Percentiles rank a stretch among this genome's conserved stretches.
phyloP scores from a whole-genome alignment of 192 early-diverging fungal genomes.

The Radiomyces spectabilis region DNA sequence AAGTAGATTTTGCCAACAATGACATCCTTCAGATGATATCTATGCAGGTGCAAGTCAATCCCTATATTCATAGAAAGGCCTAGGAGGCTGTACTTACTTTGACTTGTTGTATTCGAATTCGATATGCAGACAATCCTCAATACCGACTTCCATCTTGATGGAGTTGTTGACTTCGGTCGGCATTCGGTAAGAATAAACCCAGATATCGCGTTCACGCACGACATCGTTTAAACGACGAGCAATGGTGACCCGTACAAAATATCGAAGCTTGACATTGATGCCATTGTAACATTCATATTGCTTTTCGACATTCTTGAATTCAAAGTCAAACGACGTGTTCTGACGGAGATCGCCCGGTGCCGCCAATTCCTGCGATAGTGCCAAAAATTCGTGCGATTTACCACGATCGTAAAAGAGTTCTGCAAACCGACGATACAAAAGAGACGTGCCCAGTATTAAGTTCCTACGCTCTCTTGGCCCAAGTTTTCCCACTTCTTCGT shows the following conservation, averaged over 20 bases:
- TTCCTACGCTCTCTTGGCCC: background rate
- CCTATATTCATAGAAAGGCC: no score
- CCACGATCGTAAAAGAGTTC: slow-evolving; percentile 95
- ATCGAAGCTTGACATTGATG: slow-evolving; percentile 95
- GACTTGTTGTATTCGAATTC: slow-evolving; percentile 99
- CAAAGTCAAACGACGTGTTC: slow-evolving; percentile 82
- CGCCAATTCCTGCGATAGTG: slow-evolving; percentile 89
- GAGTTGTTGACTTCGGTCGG: slow-evolving; percentile 87
- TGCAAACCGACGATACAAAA: slow-evolving; percentile 8
- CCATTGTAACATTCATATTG: slow-evolving; percentile 98
- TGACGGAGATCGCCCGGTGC: slow-evolving; percentile 86
- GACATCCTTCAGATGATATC: slow-evolving; percentile 96
- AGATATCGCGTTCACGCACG: slow-evolving; percentile 89
- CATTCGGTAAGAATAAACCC: slow-evolving; percentile 97
- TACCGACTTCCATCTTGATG: slow-evolving; percentile 99
- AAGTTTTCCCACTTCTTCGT: background rate
- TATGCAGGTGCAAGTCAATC: slow-evolving; percentile 19
- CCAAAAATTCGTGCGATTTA: slow-evolving; percentile 92
- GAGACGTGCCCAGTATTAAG: background rate
- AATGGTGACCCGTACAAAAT: slow-evolving; percentile 93
- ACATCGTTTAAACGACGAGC: slow-evolving; percentile 82
- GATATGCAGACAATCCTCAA: slow-evolving; percentile 98
- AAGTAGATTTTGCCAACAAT: slow-evolving; percentile 99
- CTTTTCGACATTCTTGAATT: slow-evolving; percentile 99
- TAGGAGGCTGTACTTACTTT: slow-evolving; percentile 77